A percentile compares a stretch with the other conserved stretches of the same genome.
These are phyloP conservation scores for Ustilago xerochloae DNA, from an alignment of 1,284 basidiomycete genomes.

Conservation along the genomic window DNA sequence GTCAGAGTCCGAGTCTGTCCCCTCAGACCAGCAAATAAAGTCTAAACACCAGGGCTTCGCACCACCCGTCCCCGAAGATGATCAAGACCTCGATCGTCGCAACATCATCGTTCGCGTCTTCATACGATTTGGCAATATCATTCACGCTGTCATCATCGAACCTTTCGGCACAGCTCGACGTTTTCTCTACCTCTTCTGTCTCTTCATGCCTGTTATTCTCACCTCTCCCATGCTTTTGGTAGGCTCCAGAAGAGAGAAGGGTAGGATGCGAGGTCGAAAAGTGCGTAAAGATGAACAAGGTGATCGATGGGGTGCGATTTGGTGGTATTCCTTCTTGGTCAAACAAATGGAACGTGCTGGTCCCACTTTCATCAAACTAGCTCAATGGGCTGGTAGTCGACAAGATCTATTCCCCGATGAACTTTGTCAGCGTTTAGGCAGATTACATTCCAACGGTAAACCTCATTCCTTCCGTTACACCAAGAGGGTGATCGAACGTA, in stretches of 20 bases:
- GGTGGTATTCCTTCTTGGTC: slow-evolving; percentile 95
- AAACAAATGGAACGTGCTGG: slow-evolving; percentile 92
- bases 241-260: slow-evolving; percentile 69
- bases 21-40: not conserved
- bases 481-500: slow-evolving; percentile 81
- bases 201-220: slow-evolving; percentile 90
- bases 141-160: slow-evolving; percentile 76
- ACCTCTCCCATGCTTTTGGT: slow-evolving; percentile 86
- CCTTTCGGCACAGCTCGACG: slow-evolving; percentile 84
- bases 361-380: slow-evolving; percentile 97
- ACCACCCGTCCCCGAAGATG: slow-evolving; percentile 42
- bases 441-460: slow-evolving; percentile 87
- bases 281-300: slow-evolving; percentile 49
- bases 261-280: slow-evolving; percentile 41
- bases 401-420: slow-evolving; percentile 92
- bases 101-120: slow-evolving; percentile 34
- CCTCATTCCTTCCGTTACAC: slow-evolving; percentile 87
- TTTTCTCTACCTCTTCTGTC: slow-evolving; percentile 82
- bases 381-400: slow-evolving; percentile 97
- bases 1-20: not conserved
- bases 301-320: slow-evolving; percentile 69
- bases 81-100: slow-evolving; percentile 28
- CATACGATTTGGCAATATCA: slow-evolving; percentile 32
- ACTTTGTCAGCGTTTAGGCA: slow-evolving; percentile 87
- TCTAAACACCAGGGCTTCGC: slow-evolving; percentile 33